phyloP scores from a whole-genome alignment of 441 rosid species.

The Populus trichocarpa region DNA sequence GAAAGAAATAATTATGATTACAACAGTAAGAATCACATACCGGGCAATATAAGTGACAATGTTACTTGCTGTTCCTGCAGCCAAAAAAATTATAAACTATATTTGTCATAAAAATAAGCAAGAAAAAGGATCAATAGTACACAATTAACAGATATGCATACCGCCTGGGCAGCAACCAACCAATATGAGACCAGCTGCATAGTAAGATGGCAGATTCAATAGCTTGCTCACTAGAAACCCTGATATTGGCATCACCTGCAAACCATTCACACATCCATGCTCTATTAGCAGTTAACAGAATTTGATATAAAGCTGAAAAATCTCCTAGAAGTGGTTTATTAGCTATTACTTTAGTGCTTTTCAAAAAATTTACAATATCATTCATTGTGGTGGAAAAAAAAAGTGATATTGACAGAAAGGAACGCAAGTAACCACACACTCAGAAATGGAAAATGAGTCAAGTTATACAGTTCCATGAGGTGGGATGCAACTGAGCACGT shows the following conservation, averaged over 20 bases:
- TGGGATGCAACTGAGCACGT: background rate
- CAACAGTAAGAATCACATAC: constrained; percentile 27
- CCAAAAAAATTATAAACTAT: constrained; percentile 17
- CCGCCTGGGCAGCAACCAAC: constrained; percentile 95
- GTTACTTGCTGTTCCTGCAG: constrained; percentile 85
- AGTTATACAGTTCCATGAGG: background rate
- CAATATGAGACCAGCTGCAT: constrained; percentile 88
- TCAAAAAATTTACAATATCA: background rate
- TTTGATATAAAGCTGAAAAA: background rate
- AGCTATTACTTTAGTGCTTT: background rate
- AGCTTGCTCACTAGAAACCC: constrained; percentile 73
- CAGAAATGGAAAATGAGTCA: background rate
- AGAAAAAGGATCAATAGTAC: constrained; percentile 5
- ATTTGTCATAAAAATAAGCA: constrained; percentile 3
- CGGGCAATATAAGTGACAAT: constrained; percentile 81
- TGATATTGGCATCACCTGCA: constrained; percentile 84
- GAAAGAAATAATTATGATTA: constrained; percentile 3
- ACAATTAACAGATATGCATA: constrained; percentile 24
- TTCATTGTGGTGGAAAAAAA: no score
- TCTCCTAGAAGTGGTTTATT: background rate
- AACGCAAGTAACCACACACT: background rate
- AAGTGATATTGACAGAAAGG: background rate
- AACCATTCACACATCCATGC: constrained; percentile 11
- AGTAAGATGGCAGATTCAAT: constrained; percentile 71
- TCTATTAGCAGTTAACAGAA: background rate